Conservation (phyloP, 2,329 filamentous ascomycete genomes). For the Lecanoromycetidae sp. region DNA sequence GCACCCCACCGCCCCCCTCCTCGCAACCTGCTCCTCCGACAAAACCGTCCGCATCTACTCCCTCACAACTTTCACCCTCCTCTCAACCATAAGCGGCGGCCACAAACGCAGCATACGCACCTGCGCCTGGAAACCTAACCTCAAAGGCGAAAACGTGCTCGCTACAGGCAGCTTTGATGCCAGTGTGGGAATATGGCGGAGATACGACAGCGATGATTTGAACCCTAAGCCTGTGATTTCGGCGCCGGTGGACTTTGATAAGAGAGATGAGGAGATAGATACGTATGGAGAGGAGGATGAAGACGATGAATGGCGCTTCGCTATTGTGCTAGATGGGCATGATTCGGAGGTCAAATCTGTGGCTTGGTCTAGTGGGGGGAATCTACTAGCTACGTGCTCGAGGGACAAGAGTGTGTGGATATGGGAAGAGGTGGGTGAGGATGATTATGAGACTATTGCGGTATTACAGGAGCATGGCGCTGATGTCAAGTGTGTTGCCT, state of each 20-base stretch:
- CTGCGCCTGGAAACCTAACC: conserved; percentile 73
- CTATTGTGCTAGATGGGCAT: conserved; percentile 84
- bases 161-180: conserved; percentile 91
- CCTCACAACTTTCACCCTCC: conserved; percentile 63
- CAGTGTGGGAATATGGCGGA: conserved; percentile 69
- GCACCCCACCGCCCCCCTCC: conserved; percentile 77
- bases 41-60: conserved; percentile 86
- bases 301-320: conserved; percentile 82
- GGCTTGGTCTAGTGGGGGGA: conserved; percentile 59
- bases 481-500: conserved; percentile 87
- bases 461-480: conserved; percentile 90
- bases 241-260: conserved; percentile 19
- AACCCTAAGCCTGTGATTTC: neutral
- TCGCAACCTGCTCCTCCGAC: conserved; percentile 77
- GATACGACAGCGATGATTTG: conserved; percentile 40
- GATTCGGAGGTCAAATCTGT: conserved; percentile 85
- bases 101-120: conserved; percentile 84
- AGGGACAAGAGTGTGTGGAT: conserved; percentile 96
- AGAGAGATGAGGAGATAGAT: conserved; percentile 15
- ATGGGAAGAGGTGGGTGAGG: conserved; percentile 91
- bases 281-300: conserved; percentile 38
- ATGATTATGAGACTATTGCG: conserved; percentile 93
- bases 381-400: conserved; percentile 76
- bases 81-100: conserved; percentile 70
- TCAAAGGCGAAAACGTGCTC: conserved; percentile 57